phyloP scores from a whole-genome alignment of 2,329 filamentous ascomycete species.

The Lomentospora prolificans region DNA sequence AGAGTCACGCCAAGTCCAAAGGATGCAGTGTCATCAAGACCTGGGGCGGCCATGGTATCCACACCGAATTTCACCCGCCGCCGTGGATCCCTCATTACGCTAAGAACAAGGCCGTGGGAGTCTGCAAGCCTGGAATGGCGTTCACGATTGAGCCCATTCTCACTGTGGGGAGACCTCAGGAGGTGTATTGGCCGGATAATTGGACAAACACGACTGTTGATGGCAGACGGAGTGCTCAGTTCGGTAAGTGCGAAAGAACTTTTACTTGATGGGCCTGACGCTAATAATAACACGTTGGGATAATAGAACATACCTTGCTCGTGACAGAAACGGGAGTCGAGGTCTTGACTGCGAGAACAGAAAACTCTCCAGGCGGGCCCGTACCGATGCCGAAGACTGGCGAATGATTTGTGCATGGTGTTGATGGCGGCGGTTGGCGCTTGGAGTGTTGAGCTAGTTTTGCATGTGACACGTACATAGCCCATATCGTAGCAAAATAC shows the following conservation, averaged over 20 bases:
- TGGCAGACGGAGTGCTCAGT: slow-evolving; percentile 84
- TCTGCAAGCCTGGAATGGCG: slow-evolving; percentile 92
- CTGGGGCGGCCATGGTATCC: slow-evolving; percentile 94
- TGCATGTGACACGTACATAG: too few species aligned
- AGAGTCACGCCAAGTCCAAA: slow-evolving; percentile 80
- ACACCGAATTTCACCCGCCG: slow-evolving; percentile 83
- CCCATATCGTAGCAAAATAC: too few species aligned
- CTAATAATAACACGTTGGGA: too few species aligned
- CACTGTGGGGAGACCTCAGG: slow-evolving; percentile 76
- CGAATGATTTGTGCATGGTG: too few species aligned
- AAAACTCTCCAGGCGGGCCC: slow-evolving; percentile 66
- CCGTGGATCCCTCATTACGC: slow-evolving; percentile 96
- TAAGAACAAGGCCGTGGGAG: slow-evolving; percentile 94
- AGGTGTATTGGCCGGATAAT: slow-evolving; percentile 96
- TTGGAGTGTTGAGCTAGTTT: too few species aligned
- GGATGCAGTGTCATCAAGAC: slow-evolving; percentile 88
- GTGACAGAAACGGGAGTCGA: slow-evolving; percentile 78
- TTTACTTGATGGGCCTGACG: not conserved
- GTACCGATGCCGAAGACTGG: slow-evolving; percentile 52
- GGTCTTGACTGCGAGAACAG: slow-evolving; percentile 63
- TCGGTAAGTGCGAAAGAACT: slow-evolving; percentile 49
- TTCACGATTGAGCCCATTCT: slow-evolving; percentile 99
- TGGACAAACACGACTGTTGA: slow-evolving; percentile 95
- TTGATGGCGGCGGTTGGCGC: too few species aligned
- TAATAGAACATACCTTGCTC: slow-evolving; percentile 70